These are phyloP conservation scores for Hericium coralloides DNA, from an alignment of 768 basidiomycete genomes.

Conservation along the genomic window DNA sequence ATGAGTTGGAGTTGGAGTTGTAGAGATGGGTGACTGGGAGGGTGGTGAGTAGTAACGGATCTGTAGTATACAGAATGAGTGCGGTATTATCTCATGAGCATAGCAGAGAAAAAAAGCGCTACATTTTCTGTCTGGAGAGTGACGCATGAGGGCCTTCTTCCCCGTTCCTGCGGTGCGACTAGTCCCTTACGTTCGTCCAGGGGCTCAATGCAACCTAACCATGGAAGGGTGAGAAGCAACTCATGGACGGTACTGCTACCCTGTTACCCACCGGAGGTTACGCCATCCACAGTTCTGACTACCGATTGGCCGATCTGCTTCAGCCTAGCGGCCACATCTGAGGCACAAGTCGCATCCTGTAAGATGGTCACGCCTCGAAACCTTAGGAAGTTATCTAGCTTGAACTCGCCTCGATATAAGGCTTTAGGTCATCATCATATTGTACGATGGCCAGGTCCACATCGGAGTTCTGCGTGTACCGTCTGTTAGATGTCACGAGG, in stretches of 20 bases:
- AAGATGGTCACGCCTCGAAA: neutral
- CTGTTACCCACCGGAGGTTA: neutral
- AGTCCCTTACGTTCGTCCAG: neutral
- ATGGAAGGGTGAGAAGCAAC: neutral
- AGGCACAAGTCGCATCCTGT: neutral
- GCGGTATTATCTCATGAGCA: neutral
- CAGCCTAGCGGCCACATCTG: neutral
- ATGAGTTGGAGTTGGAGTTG: too few relatives aligned
- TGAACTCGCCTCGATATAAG: neutral
- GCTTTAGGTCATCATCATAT: slow-evolving; percentile 9
- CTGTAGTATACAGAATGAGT: neutral
- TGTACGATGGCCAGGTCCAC: slow-evolving; percentile 11
- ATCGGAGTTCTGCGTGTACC: slow-evolving; percentile 1
- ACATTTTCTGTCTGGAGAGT: neutral
- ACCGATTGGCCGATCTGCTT: neutral
- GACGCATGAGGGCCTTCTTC: neutral
- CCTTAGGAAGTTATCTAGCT: neutral
- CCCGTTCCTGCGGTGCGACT: neutral
- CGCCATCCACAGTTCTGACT: neutral
- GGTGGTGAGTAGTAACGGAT: neutral
- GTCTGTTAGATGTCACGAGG: neutral
- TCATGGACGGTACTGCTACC: neutral
- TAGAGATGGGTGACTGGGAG: too few relatives aligned
- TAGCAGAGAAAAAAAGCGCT: neutral
- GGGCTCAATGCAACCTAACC: neutral